Conservation (phyloP, 129 eudicot species). For the Sambucus nigra region DNA sequence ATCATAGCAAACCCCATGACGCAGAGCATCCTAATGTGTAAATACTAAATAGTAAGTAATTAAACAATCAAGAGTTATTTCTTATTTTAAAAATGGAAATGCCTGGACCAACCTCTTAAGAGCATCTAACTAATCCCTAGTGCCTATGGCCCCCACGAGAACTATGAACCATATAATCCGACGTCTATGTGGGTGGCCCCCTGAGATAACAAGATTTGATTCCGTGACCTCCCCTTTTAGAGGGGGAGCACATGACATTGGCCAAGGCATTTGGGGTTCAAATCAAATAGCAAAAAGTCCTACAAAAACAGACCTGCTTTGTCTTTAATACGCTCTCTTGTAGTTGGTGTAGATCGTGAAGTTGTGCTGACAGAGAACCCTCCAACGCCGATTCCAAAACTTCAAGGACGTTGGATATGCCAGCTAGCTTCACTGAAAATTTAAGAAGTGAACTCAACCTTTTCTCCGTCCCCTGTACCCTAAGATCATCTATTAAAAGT, state of each 20-base stretch:
- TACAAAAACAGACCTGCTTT: slow-evolving; percentile 59
- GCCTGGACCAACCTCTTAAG: no score
- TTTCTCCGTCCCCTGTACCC: slow-evolving; percentile 39
- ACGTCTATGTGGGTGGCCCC: no score
- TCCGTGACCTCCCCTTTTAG: no score
- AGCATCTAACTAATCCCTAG: no score
- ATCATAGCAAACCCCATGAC: background rate
- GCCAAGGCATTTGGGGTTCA: no score
- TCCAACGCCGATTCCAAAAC: slow-evolving; percentile 77
- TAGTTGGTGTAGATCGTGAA: slow-evolving; percentile 68
- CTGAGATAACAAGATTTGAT: no score
- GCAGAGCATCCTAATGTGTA: background rate
- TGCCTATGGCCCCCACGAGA: no score
- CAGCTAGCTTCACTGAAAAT: slow-evolving; percentile 52
- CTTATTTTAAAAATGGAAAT: no score
- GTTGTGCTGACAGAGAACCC: slow-evolving; percentile 69
- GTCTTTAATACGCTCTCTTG: slow-evolving; percentile 74
- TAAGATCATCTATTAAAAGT: slow-evolving; percentile 48
- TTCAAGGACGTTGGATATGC: slow-evolving; percentile 71
- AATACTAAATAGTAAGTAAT: background rate
- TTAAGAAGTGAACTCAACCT: slow-evolving; percentile 45
- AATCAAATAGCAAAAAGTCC: no score
- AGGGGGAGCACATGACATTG: no score
- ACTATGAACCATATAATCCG: no score
- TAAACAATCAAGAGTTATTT: background rate